Percentiles rank a stretch among this genome's conserved stretches.
phyloP scores from a whole-genome alignment of 2,329 filamentous ascomycete genomes.

The Cladosporium sp. region DNA sequence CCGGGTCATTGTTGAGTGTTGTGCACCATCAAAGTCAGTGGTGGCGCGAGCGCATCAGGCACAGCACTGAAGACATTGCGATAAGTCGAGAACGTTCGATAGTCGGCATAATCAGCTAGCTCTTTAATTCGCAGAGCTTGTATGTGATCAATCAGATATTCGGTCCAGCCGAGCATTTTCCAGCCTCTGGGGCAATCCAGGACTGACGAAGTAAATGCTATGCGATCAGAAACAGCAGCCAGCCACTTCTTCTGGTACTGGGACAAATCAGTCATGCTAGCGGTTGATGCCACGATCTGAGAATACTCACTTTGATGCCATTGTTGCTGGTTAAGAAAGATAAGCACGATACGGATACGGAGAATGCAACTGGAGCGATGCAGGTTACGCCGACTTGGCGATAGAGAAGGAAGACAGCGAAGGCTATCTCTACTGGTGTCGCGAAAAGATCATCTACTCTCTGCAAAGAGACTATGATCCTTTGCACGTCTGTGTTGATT shows the following conservation, averaged over 20 bases:
- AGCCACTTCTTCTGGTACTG: conserved; percentile 20
- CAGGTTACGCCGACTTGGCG: conserved; percentile 18
- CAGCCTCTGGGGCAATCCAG: conserved; percentile 17
- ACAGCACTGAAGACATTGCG: conserved; percentile 17
- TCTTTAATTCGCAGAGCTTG: conserved; percentile 19
- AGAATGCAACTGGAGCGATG: conserved; percentile 17
- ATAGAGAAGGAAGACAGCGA: conserved; percentile 18
- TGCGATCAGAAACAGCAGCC: conserved; percentile 14
- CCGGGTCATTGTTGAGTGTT: not conserved
- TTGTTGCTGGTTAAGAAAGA: conserved; percentile 17
- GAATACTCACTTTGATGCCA: conserved; percentile 2
- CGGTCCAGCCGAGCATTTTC: conserved; percentile 21
- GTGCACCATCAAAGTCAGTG: conserved; percentile 19
- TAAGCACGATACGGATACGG: conserved; percentile 10
- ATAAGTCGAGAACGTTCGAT: conserved; percentile 19
- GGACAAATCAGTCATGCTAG: not conserved
- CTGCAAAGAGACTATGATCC: conserved; percentile 14
- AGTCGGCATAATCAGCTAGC: conserved; percentile 15
- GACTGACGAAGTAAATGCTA: conserved; percentile 19
- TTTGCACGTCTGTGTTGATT: conserved; percentile 18
- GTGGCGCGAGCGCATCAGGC: conserved; percentile 13
- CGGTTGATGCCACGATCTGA: not conserved
- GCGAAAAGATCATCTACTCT: conserved; percentile 18
- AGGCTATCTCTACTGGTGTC: conserved; percentile 19
- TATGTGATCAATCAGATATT: conserved; percentile 17